A percentile compares a stretch with the other conserved stretches of the same genome.
Conservation (phyloP, 441 rosid genomes). For the Euphorbia corollata region DNA sequence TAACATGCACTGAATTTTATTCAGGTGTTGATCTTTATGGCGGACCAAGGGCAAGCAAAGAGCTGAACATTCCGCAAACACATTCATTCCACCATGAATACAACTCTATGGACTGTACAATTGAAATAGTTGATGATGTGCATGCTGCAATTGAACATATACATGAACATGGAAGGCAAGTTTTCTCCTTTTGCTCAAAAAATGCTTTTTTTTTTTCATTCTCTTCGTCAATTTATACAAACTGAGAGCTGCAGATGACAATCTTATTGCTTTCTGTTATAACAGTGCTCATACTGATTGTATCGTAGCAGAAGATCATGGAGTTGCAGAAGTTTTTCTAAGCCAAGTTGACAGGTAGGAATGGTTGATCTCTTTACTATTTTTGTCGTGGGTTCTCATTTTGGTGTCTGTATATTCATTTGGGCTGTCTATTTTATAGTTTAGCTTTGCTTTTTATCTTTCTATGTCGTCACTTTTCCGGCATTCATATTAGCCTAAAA, state of each 20-base stretch:
- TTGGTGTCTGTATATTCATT: background rate
- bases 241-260: background rate
- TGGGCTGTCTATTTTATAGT: background rate
- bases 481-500: too few relatives aligned
- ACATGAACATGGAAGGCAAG: slow-evolving; percentile 84
- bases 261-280: slow-evolving; percentile 15
- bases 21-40: slow-evolving; percentile 78
- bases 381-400: background rate
- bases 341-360: slow-evolving; percentile 77
- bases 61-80: slow-evolving; percentile 58
- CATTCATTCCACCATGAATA: slow-evolving; percentile 76
- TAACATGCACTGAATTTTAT: slow-evolving; percentile 1
- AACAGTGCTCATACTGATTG: slow-evolving; percentile 95
- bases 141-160: slow-evolving; percentile 76
- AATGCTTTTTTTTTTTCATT: slow-evolving; percentile 8
- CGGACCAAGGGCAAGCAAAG: slow-evolving; percentile 67
- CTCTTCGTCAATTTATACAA: background rate
- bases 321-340: slow-evolving; percentile 66
- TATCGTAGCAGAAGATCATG: slow-evolving; percentile 64
- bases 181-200: slow-evolving; percentile 4
- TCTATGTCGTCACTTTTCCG: too few relatives aligned
- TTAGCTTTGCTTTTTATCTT: background rate
- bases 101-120: slow-evolving; percentile 76
- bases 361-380: background rate
- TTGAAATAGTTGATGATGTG: slow-evolving; percentile 86